Evolutionary conservation across 2,329 filamentous ascomycete species (phyloP), one percentile per base, ranked within the genome.

Genomic region (Raffaelea ambrosiae): DNA sequence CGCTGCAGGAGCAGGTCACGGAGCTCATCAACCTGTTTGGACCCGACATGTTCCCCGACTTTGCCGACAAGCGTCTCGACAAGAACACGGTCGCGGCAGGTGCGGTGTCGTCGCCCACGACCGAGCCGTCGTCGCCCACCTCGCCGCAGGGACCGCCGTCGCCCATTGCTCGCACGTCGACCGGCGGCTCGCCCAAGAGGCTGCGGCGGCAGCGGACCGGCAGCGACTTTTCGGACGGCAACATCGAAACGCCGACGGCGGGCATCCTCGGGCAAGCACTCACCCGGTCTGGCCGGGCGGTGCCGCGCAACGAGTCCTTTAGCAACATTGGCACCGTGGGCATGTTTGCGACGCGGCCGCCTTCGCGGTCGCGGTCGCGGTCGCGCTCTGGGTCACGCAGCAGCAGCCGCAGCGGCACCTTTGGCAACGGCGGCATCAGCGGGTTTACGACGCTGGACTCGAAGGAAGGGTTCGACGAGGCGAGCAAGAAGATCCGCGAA

Each of bases 1-100:
- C 84, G 53, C 77, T 98, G 42, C 87, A 87, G 49, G 74, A 79
- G 10, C 79, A 93, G 60, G 89, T 98, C 36, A 95, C 90, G 1
- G 81, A 93, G 3, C 75, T 95, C 42, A 95, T 98, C 73, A 97
- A 98, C 66, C 88, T 86, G 18, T 81, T 98, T 13, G 93, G 93
- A 0, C 93, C 93, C 0, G 90, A 97, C 62, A 84, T 98, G 71
- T 98, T 94, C 69, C 84, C 89, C n/a, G 93, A 98, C 69, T 98
- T 95, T 61, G 87, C 93, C 58, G 77, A 83, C 53, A 76, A 79
- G 13, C 79, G 88, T 31, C 77, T 93, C 48, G 70, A 91, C 26
- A 70, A 74, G 3, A 78, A 83, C 53, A 68, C 76, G 1, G 65
- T 69, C 35, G 8, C 18, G 14, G 35, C 35, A 16, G 35, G 53